phyloP scores from a whole-genome alignment of 2,329 filamentous ascomycete species.

The Fusarium proliferatum region DNA sequence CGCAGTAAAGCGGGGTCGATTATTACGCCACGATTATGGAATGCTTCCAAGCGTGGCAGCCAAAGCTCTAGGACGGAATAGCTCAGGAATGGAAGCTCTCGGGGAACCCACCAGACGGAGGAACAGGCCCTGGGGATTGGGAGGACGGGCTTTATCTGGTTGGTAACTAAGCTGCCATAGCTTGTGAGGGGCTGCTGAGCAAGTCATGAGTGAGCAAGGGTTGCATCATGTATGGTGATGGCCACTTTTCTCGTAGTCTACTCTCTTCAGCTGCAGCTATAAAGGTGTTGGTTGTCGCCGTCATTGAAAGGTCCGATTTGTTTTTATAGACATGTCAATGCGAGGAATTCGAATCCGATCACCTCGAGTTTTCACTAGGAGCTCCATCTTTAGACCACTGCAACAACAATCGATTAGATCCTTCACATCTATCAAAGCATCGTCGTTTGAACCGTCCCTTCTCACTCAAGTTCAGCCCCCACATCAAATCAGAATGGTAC shows the following conservation, averaged over 20 bases:
- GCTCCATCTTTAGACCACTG: background rate
- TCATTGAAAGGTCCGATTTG: slow-evolving; percentile 21
- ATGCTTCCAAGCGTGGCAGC: slow-evolving; percentile 18
- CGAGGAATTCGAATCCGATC: slow-evolving; percentile 35
- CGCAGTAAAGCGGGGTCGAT: slow-evolving; percentile 39
- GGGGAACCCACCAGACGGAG: slow-evolving; percentile 13
- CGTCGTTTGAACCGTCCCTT: background rate
- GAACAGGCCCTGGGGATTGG: slow-evolving; percentile 2
- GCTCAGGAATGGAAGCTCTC: slow-evolving; percentile 8
- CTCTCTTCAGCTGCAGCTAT: slow-evolving; percentile 25
- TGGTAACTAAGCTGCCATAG: slow-evolving; percentile 10
- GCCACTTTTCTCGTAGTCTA: slow-evolving; percentile 15
- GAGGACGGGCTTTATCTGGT: slow-evolving; percentile 6
- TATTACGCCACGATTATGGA: slow-evolving; percentile 46
- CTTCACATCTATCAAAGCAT: slow-evolving; percentile 19
- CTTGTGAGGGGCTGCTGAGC: slow-evolving; percentile 41
- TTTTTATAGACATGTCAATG: slow-evolving; percentile 35
- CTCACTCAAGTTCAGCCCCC: background rate
- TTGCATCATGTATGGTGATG: slow-evolving; percentile 13
- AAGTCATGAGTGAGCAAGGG: slow-evolving; percentile 39
- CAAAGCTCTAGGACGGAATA: slow-evolving; percentile 13
- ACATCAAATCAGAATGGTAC: slow-evolving; percentile 43
- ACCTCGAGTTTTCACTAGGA: slow-evolving; percentile 26
- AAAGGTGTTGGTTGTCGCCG: slow-evolving; percentile 35
- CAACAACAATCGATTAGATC: slow-evolving; percentile 17